phyloP scores from a whole-genome alignment of 306 rosid species.

The Citrullus amarus region DNA sequence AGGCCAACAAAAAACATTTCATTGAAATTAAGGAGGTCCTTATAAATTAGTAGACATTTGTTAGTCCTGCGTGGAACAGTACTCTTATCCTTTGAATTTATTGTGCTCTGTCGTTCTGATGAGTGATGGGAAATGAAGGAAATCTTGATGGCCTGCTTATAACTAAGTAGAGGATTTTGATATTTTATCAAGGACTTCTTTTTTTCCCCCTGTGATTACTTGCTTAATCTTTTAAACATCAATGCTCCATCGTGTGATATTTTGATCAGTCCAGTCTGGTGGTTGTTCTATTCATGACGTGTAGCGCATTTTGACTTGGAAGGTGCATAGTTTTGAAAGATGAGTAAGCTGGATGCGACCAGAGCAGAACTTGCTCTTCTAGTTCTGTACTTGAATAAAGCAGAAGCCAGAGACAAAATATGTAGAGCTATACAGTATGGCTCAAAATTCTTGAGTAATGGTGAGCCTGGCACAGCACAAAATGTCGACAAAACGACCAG shows the following conservation, averaged over 20 bases:
- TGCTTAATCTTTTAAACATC: not conserved
- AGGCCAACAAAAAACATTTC: not conserved
- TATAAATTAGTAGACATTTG: not conserved
- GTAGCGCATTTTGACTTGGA: not conserved
- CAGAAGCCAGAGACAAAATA: conserved; percentile 97
- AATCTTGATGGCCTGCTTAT: not conserved
- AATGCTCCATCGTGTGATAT: no score
- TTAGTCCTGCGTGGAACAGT: not conserved
- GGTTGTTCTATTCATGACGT: not conserved
- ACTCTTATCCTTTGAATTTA: not conserved
- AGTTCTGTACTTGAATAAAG: conserved; percentile 83
- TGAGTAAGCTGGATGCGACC: conserved; percentile 84
- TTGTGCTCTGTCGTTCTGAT: not conserved
- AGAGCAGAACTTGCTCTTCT: conserved; percentile 84
- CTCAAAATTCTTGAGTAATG: conserved; percentile 84
- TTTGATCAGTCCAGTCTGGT: not conserved
- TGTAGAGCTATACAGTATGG: conserved; percentile 98
- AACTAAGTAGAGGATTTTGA: not conserved
- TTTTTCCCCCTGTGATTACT: not conserved
- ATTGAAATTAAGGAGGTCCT: not conserved
- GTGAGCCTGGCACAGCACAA: conserved; percentile 86
- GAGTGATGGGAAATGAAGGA: not conserved
- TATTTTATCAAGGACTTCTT: not conserved
- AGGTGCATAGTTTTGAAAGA: conserved; percentile 21
- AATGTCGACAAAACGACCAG: conserved; percentile 91